These are phyloP conservation scores for Biancaea sappan DNA, from an alignment of 306 rosid genomes.

Conservation along the genomic window DNA sequence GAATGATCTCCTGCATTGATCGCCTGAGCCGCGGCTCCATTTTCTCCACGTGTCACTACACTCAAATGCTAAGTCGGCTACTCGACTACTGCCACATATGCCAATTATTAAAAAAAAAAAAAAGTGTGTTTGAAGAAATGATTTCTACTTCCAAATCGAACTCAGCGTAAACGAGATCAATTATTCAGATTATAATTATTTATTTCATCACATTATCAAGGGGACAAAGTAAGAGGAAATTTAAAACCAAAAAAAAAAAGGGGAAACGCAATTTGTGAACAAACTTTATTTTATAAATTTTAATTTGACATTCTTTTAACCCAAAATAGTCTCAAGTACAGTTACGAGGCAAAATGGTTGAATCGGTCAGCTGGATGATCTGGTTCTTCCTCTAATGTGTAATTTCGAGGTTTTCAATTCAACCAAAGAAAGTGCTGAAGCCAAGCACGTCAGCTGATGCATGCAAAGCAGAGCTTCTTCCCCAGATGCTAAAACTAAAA, in stretches of 20 bases:
- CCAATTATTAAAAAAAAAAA: too few relatives aligned
- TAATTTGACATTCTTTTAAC: neutral
- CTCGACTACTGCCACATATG: neutral
- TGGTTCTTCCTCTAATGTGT: neutral
- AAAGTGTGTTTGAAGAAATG: too few relatives aligned
- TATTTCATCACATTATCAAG: neutral
- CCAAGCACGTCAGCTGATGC: neutral
- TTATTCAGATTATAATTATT: neutral
- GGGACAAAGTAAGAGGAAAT: neutral
- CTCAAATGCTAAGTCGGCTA: neutral
- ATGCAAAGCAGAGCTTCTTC: neutral
- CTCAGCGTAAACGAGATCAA: too few relatives aligned
- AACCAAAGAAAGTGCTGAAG: neutral
- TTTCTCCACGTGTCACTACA: neutral
- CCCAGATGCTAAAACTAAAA: conserved; percentile 30
- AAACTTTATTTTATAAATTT: neutral
- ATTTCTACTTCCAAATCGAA: neutral
- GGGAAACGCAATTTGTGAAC: neutral
- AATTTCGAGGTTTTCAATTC: neutral
- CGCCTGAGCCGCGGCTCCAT: neutral
- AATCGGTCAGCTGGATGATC: neutral
- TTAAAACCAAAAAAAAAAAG: too few relatives aligned
- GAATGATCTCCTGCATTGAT: neutral
- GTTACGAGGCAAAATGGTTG: neutral
- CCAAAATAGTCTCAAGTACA: neutral